Evolutionary conservation across 768 basidiomycete genomes (phyloP).

Genomic region (Phaeotremella skinneri): DNA sequence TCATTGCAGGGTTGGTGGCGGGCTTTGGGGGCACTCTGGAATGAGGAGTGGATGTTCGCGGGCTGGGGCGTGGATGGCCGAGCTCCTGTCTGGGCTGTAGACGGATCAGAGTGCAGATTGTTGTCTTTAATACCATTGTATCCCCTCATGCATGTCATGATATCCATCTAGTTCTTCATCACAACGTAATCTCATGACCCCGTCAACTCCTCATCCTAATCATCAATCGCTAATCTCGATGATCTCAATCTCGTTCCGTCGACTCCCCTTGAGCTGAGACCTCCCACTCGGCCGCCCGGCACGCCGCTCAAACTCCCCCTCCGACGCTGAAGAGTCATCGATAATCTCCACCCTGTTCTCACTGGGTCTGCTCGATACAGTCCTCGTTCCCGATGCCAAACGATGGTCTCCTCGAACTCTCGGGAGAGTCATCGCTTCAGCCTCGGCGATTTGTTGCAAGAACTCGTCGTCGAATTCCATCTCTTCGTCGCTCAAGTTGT

Average conservation of each 20-base stretch:
- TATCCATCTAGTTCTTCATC: background rate
- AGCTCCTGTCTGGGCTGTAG: no score
- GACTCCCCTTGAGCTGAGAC: slow-evolving; percentile 24
- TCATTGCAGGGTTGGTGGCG: slow-evolving; percentile 37
- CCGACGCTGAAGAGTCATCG: no score
- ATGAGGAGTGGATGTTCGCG: no score
- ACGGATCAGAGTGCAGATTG: no score
- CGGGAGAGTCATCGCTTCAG: background rate
- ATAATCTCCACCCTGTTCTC: no score
- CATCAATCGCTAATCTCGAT: slow-evolving; percentile 23
- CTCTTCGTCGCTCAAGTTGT: background rate
- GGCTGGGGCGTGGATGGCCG: no score
- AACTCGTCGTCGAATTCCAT: slow-evolving; percentile 21
- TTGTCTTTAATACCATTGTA: background rate
- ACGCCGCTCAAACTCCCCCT: no score
- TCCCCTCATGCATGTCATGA: background rate
- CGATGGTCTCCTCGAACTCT: background rate
- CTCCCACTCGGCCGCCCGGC: no score
- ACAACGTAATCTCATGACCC: background rate
- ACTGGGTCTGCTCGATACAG: no score
- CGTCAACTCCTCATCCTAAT: background rate
- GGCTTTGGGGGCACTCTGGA: slow-evolving; percentile 46
- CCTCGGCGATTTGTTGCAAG: slow-evolving; percentile 4
- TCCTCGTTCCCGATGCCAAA: no score
- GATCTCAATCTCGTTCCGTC: slow-evolving; percentile 8